These are phyloP conservation scores for Hymenoscyphus albidus DNA, from an alignment of 2,329 filamentous ascomycete species.

Conservation along the genomic window DNA sequence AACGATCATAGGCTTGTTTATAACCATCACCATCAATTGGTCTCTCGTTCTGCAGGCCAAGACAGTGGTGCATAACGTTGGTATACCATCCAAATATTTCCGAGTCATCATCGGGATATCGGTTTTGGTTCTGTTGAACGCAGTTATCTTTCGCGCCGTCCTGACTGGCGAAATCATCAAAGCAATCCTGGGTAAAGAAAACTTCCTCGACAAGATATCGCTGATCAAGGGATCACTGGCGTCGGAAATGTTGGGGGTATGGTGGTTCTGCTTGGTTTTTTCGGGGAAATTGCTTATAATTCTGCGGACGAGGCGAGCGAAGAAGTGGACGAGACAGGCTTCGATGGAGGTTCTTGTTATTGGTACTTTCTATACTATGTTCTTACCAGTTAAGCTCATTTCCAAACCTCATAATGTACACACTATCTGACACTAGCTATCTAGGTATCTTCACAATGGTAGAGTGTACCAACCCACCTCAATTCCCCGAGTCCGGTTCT, in stretches of 20 bases:
- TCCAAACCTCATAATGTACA: background rate
- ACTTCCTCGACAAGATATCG: constrained; percentile 36
- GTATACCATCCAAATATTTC: constrained; percentile 40
- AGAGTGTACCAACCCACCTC: constrained; percentile 43
- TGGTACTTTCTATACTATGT: constrained; percentile 63
- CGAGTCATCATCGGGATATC: constrained; percentile 44
- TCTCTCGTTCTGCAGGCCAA: constrained; percentile 61
- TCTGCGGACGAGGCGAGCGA: constrained; percentile 49
- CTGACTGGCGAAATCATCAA: constrained; percentile 45
- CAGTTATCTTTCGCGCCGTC: constrained; percentile 51
- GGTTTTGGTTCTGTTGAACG: constrained; percentile 44
- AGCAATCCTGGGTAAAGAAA: constrained; percentile 15
- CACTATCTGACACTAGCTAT: constrained; percentile 15
- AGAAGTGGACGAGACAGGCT: constrained; percentile 58
- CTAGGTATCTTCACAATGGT: constrained; percentile 58
- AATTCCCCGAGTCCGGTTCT: constrained; percentile 50
- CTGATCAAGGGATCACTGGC: constrained; percentile 46
- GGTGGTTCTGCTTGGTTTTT: constrained; percentile 60
- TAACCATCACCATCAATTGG: constrained; percentile 51
- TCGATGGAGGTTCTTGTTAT: constrained; percentile 65
- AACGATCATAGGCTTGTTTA: constrained; percentile 47
- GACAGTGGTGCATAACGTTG: constrained; percentile 50
- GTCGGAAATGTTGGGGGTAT: constrained; percentile 52
- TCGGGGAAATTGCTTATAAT: constrained; percentile 56
- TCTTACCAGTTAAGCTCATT: constrained; percentile 54